Base-by-base conservation (phyloP, 164 flowering plant species). In the Houttuynia cordata region DNA sequence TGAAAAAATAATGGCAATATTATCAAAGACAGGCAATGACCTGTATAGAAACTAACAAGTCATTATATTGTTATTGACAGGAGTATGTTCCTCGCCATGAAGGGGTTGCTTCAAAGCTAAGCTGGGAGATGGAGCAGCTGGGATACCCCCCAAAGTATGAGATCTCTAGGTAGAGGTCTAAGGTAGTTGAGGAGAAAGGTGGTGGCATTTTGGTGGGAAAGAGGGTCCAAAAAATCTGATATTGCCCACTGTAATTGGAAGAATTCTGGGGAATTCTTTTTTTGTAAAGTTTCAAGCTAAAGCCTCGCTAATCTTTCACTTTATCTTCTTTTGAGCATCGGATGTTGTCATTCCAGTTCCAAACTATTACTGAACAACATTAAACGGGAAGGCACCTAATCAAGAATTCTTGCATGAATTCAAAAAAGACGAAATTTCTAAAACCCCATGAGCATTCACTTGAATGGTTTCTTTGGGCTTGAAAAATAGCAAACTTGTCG, bases 31-130 rank as follows among this genome's bases (percentile, higher is more conserved):
- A 25, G 45, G 2, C 3, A 50, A 10, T 9, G 19, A 15, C 19
- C 1, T 20, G 30, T 24, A 7, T 18, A 10, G 41, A 34, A 42
- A 1, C 5, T 41, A 0, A 24, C 7, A 51, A 56, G 1, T 19
- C 42, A 8, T 20, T 12, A 25, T 62, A 4, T 63, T 30, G 24
- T 45, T 22, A 14, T 24, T 62, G 61, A 10, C 62, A 94, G 99
- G 99, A 91, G 60, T 94, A 94, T 63, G 79, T 76, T 17, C 99
- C 96, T 3, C 73, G 82, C 68, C 97, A 91, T 61, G 95, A 91
- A 69, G 64, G 85, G 57, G 96, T 81, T 59, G 87, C 83, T 23
- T 73, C 92, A 10, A 85, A 86, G 73, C 67, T 76, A 74, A 80
- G 74, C 76, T 91, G 97, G 97, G 94, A 88, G 80, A 81, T 68